Evolutionary conservation across 2,329 filamentous ascomycete genomes (phyloP).

Genomic region (Blastomyces silverae): DNA sequence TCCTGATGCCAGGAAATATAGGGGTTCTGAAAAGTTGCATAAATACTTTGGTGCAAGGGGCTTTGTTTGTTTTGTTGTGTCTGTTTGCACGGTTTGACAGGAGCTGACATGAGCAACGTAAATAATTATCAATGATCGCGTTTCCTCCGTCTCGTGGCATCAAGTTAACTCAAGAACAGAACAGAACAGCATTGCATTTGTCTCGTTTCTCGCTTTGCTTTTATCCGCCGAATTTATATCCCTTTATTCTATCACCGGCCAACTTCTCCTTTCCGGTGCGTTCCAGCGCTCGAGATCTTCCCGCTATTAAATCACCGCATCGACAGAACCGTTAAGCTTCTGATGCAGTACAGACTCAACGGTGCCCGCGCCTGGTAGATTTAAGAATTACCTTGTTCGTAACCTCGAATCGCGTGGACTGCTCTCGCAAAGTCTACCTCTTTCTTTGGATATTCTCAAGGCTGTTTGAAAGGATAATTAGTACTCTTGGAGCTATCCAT

Average conservation of each 20-base stretch:
- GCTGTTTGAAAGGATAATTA: neutral
- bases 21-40: too few species aligned
- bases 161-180: neutral
- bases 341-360: neutral
- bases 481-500: neutral
- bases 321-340: neutral
- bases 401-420: neutral
- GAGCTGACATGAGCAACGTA: neutral
- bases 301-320: neutral
- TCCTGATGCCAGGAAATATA: too few species aligned
- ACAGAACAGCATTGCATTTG: neutral
- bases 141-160: neutral
- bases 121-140: neutral
- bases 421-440: neutral
- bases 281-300: neutral
- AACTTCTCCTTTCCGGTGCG: neutral
- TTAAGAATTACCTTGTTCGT: neutral
- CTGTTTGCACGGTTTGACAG: constrained; percentile 1
- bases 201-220: neutral
- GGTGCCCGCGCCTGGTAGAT: neutral
- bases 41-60: too few species aligned
- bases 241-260: neutral
- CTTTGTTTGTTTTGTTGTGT: neutral
- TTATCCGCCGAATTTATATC: neutral
- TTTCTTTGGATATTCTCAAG: neutral